Base-by-base conservation (phyloP, 208 protist genomes). In the Balamuthia mandrillaris region DNA sequence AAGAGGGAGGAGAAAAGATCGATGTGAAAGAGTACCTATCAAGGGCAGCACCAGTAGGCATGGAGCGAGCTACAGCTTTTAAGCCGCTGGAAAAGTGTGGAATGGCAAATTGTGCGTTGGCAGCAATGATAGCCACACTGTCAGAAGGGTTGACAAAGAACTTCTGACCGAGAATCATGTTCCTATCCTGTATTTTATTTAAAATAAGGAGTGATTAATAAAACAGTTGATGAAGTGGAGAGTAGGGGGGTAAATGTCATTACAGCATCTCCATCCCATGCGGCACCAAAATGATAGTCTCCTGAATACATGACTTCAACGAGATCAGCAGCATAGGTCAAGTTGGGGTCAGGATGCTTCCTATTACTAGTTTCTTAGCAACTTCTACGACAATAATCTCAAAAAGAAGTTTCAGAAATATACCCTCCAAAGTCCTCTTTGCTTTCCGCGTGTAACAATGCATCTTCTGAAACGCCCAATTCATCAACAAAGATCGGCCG, bases 141-240 rank as follows among this genome's bases (percentile, higher is more conserved):
- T 99, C 98, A 1, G 95, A 98, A 6, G 98, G 98, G 81, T 96
- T 98, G 27, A 99, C 95, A 86, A 99, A 99, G 89, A 97, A 98
- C 29, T 92, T 85, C 3, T 88, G 60, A 27, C 97, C 97, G 18
- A 99, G 91, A 47, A 99, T 94, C 97, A 99, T 99, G 90, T 99
- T 99, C 37, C 98, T 91, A 86, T 99, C 97, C 54, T 91, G 29
- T 18, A 88, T 16, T 56, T 52, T 3, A 27, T 78, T 10, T 86
- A n/a, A 47, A 0, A 39, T 44, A 63, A 35, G n/a, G 24, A 21
- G n/a, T 5, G 10, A 21, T 6, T 12, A 2, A 47, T 9, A 5
- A 72, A 12, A 0, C 3, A n/a, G 1, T n/a, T n/a, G n/a, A n/a
- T n/a, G 49, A 12, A 54, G 1, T 60, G 47, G 1, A 0, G 31